These are phyloP conservation scores for Zymoseptoria passerinii DNA, from an alignment of 2,329 filamentous ascomycete species.

Conservation along the genomic window DNA sequence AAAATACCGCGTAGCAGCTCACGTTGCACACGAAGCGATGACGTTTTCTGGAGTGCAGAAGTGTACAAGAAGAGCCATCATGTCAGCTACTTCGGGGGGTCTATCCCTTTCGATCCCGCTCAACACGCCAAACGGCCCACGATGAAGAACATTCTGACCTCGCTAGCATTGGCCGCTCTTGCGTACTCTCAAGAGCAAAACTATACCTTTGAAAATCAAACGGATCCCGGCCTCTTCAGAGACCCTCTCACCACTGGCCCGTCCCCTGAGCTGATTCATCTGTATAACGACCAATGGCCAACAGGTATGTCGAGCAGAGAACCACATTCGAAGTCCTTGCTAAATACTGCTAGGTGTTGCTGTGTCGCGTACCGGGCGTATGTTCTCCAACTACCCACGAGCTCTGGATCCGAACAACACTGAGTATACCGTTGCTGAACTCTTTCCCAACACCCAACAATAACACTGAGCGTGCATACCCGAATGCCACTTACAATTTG, in stretches of 20 bases:
- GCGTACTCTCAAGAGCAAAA: background rate
- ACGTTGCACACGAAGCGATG: background rate
- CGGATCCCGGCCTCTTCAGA: background rate
- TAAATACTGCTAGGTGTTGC: conserved; percentile 36
- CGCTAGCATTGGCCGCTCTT: background rate
- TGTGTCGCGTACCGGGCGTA: conserved; percentile 43
- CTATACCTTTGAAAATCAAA: background rate
- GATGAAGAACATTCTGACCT: background rate
- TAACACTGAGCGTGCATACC: conserved; percentile 38
- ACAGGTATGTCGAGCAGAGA: conserved; percentile 27
- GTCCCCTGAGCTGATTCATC: conserved; percentile 41
- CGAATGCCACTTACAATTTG: conserved; percentile 20
- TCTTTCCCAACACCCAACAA: conserved; percentile 33
- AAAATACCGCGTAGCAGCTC: background rate
- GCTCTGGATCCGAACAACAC: conserved; percentile 43
- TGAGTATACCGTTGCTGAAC: conserved; percentile 44
- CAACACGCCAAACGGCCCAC: background rate
- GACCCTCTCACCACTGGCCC: conserved; percentile 29
- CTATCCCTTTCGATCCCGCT: background rate
- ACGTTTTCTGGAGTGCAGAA: background rate
- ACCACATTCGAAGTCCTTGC: background rate
- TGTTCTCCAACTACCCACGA: conserved; percentile 45
- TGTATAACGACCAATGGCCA: conserved; percentile 45
- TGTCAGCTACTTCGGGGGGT: background rate
- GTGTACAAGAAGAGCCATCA: background rate